A percentile compares a stretch with the other conserved stretches of the same genome.
Evolutionary conservation across 2,329 filamentous ascomycete species (phyloP).

Genomic region (Aspergillus fischeri): DNA sequence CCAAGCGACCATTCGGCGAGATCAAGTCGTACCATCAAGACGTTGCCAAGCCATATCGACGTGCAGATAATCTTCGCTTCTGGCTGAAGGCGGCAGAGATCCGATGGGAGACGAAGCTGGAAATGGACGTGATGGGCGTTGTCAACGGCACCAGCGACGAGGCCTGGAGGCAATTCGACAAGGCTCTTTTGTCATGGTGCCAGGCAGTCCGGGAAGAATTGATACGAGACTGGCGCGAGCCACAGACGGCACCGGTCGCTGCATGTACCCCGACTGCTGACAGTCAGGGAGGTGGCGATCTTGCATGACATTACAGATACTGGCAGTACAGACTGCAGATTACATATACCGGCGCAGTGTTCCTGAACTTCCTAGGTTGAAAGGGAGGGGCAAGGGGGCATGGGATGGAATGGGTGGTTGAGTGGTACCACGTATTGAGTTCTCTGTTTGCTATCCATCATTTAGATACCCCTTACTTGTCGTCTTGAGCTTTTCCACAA

Average conservation of each 20-base stretch:
- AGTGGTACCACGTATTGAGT: constrained; percentile 19
- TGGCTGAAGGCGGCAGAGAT: constrained; percentile 96
- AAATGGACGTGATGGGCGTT: constrained; percentile 79
- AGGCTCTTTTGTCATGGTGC: constrained; percentile 79
- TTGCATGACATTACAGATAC: not conserved
- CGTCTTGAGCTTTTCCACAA: constrained; percentile 2
- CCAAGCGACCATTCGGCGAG: constrained; percentile 78
- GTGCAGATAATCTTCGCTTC: constrained; percentile 88
- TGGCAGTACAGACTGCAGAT: not conserved
- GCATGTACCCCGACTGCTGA: constrained; percentile 17
- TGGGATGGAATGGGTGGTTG: constrained; percentile 14
- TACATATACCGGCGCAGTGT: not conserved
- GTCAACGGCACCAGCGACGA: constrained; percentile 67
- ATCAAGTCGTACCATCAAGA: constrained; percentile 90
- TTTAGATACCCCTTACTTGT: constrained; percentile 22
- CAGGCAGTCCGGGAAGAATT: constrained; percentile 78
- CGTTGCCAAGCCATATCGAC: constrained; percentile 88
- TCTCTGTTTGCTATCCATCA: constrained; percentile 16
- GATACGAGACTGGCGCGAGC: constrained; percentile 61
- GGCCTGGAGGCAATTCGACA: constrained; percentile 77
- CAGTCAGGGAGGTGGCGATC: constrained; percentile 8
- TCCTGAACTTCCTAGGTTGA: not conserved
- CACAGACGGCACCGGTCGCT: constrained; percentile 22
- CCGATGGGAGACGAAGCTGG: constrained; percentile 81
- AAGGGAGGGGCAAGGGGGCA: constrained; percentile 1